phyloP scores from a whole-genome alignment of 2,329 filamentous ascomycete species.

The Aspergillus sergii region DNA sequence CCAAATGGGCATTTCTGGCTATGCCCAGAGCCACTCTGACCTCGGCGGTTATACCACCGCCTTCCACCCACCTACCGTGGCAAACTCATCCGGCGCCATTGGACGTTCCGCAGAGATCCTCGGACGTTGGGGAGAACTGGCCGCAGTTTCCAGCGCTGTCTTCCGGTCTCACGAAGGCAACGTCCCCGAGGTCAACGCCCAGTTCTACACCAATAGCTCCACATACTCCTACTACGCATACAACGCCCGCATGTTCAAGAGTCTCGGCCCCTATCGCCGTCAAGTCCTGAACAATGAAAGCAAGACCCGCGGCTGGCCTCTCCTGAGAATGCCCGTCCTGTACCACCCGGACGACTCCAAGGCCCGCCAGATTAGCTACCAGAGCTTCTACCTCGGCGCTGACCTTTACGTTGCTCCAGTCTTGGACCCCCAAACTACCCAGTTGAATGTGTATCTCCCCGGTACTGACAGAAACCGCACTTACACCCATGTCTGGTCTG shows the following conservation, averaged over 20 bases:
- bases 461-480: background rate
- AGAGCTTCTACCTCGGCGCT: background rate
- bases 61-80: background rate
- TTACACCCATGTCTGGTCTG: background rate
- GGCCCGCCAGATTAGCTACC: background rate
- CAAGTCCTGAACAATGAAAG: background rate
- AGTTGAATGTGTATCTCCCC: background rate
- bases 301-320: background rate
- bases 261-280: slow-evolving; percentile 35
- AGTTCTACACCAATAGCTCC: slow-evolving; percentile 39
- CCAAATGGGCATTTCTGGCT: background rate
- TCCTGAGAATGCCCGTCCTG: background rate
- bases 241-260: slow-evolving; percentile 39
- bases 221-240: slow-evolving; percentile 40
- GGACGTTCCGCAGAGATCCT: background rate
- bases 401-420: background rate
- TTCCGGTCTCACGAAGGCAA: slow-evolving; percentile 41
- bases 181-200: slow-evolving; percentile 38
- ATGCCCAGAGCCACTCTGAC: background rate
- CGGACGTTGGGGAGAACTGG: background rate
- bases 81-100: background rate
- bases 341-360: background rate
- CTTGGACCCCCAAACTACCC: background rate
- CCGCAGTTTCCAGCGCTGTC: background rate
- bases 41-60: background rate